Evolutionary conservation across 345 rosid genomes (phyloP).

Genomic region (Nasturtium officinale): DNA sequence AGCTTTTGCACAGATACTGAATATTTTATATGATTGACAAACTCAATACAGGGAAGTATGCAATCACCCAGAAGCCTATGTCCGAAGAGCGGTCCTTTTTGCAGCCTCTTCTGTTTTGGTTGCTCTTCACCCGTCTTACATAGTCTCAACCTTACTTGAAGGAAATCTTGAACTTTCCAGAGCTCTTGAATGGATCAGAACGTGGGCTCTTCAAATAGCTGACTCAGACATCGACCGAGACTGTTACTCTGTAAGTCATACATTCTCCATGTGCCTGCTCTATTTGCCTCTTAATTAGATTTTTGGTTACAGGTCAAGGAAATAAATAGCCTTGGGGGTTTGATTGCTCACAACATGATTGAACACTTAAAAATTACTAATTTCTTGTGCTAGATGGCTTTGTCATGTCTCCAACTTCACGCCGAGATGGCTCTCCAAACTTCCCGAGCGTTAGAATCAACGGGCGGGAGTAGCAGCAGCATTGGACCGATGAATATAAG

Average conservation of each 20-base stretch:
- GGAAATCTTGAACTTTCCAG: conserved; percentile 69
- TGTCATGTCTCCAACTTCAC: conserved; percentile 86
- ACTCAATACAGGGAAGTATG: conserved; percentile 71
- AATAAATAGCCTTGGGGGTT: neutral
- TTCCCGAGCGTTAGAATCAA: conserved; percentile 73
- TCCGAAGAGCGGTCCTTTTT: conserved; percentile 84
- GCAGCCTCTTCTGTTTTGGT: conserved; percentile 80
- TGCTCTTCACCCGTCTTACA: conserved; percentile 83
- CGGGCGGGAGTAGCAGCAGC: conserved; percentile 24
- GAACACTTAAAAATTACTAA: neutral
- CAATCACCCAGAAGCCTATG: conserved; percentile 88
- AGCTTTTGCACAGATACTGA: conserved; percentile 2
- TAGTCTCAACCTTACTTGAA: conserved; percentile 70
- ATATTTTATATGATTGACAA: conserved; percentile 9
- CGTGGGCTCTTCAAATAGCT: conserved; percentile 73
- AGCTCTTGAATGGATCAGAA: conserved; percentile 93
- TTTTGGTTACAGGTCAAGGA: conserved; percentile 10
- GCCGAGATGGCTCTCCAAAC: conserved; percentile 93
- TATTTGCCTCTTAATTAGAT: neutral
- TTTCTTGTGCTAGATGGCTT: conserved; percentile 63
- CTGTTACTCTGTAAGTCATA: conserved; percentile 70
- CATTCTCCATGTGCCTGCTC: neutral
- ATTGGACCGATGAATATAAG: conserved; percentile 33
- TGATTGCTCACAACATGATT: conserved; percentile 18
- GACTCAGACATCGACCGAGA: conserved; percentile 86